phyloP scores from a whole-genome alignment of 176 grass and related monocot species.

The Hsuehochloa calcarea region DNA sequence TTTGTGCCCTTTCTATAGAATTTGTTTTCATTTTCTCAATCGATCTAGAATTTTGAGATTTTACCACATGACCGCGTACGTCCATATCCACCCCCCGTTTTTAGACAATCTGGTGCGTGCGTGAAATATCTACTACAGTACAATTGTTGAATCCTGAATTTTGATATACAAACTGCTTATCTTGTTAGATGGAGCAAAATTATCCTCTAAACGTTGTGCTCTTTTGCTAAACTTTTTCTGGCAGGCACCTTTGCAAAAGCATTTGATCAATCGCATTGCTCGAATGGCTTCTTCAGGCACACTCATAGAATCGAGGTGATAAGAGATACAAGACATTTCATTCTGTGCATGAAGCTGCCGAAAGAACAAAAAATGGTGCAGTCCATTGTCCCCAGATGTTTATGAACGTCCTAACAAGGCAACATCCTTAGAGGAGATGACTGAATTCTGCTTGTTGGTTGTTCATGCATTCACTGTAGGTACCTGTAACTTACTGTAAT shows the following conservation, averaged over 20 bases:
- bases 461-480: background rate
- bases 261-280: background rate
- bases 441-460: background rate
- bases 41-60: background rate
- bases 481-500: background rate
- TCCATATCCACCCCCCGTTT: background rate
- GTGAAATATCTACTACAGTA: background rate
- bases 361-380: background rate
- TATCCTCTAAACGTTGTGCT: background rate
- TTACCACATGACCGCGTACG: background rate
- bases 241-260: slow-evolving; percentile 14
- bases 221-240: background rate
- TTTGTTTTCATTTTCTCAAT: background rate
- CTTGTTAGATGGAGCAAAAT: background rate
- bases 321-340: background rate
- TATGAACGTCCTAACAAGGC: background rate
- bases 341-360: background rate
- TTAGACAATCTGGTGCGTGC: background rate
- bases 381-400: background rate
- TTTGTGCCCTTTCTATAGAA: background rate
- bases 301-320: background rate
- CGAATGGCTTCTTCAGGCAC: background rate
- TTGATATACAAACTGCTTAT: background rate
- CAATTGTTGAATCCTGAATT: slow-evolving; percentile 1
- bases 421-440: background rate